phyloP scores from a whole-genome alignment of 352 stramenopile species.

The Globisporangium uncinulatum region DNA sequence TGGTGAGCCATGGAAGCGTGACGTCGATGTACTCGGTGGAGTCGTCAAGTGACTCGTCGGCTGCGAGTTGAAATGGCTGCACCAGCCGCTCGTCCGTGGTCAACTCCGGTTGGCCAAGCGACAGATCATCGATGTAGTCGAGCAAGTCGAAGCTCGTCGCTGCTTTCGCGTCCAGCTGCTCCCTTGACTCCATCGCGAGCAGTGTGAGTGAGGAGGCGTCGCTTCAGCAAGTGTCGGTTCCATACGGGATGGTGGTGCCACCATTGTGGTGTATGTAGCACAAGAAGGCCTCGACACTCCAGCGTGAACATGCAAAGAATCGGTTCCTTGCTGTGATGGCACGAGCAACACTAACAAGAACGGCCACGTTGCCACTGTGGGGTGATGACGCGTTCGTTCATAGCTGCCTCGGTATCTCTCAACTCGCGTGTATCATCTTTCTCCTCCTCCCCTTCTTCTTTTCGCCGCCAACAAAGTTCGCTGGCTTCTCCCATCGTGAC shows the following conservation, averaged over 20 bases:
- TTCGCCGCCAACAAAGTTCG: constrained; percentile 20
- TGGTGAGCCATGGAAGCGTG: constrained; percentile 7
- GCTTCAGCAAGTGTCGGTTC: not conserved
- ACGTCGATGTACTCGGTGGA: constrained; percentile 10
- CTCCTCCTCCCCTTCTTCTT: constrained; percentile 13
- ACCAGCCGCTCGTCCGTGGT: not conserved
- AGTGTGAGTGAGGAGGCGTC: not conserved
- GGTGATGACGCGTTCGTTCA: not conserved
- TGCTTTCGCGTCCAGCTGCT: not conserved
- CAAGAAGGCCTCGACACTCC: too few species aligned
- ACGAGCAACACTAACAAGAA: too few species aligned
- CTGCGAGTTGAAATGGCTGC: not conserved
- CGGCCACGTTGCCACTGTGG: too few species aligned
- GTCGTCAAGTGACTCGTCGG: not conserved
- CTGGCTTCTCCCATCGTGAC: constrained; percentile 49
- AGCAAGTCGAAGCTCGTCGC: constrained; percentile 2
- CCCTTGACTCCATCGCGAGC: not conserved
- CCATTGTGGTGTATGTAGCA: too few species aligned
- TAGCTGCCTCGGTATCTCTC: not conserved
- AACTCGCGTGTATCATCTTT: constrained; percentile 15
- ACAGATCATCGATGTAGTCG: constrained; percentile 10
- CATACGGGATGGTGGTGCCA: too few species aligned
- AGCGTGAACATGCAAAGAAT: too few species aligned
- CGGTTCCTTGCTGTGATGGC: too few species aligned
- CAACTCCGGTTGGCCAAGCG: not conserved